Percentiles rank a stretch among this genome's conserved stretches.
phyloP scores from a whole-genome alignment of 2,329 filamentous ascomycete species.

The Chalaropsis ovoidea region DNA sequence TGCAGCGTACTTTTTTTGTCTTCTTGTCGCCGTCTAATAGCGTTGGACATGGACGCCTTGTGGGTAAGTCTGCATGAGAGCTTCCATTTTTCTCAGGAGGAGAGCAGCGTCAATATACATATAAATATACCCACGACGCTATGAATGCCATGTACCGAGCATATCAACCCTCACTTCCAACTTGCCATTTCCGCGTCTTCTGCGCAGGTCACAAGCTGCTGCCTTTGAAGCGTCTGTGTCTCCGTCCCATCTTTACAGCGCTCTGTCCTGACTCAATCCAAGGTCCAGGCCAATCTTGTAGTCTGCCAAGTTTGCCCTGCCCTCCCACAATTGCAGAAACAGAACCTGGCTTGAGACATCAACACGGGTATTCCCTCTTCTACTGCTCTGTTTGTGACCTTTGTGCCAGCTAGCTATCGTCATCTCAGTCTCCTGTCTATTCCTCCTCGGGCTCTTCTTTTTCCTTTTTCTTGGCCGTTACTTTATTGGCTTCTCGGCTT shows the following conservation, averaged over 20 bases:
- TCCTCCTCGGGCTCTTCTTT: not conserved
- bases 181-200: not conserved
- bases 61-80: not conserved
- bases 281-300: not conserved
- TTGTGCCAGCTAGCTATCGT: slow-evolving; percentile 6
- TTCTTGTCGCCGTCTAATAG: not conserved
- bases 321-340: not conserved
- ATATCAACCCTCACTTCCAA: not conserved
- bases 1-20: not conserved
- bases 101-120: not conserved
- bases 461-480: not conserved
- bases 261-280: not conserved
- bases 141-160: too few relatives aligned
- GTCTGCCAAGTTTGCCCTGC: slow-evolving; percentile 10
- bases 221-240: not conserved
- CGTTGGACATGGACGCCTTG: not conserved
- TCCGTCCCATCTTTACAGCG: not conserved
- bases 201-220: not conserved
- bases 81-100: not conserved
- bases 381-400: not conserved
- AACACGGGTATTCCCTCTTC: not conserved
- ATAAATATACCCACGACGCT: not conserved
- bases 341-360: slow-evolving; percentile 1
- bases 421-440: not conserved
- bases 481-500: not conserved